Conservation (phyloP, 768 basidiomycete genomes). For the Hydnomerulius pinastri region DNA sequence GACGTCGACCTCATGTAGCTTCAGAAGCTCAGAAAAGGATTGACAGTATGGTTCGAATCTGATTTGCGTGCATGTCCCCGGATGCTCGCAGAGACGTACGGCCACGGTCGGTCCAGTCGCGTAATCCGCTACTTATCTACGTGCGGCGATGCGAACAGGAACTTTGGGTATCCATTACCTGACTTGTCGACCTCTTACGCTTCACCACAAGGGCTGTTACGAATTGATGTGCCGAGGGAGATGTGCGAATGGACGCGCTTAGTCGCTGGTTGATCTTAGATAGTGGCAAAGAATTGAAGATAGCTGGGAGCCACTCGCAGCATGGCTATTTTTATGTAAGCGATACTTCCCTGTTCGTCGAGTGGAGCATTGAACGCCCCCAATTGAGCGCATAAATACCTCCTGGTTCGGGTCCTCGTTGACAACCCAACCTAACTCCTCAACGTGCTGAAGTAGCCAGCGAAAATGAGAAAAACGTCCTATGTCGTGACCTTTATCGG, state of each 20-base stretch:
- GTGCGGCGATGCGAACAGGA: not conserved
- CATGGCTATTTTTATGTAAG: conserved; percentile 4
- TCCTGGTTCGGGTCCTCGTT: not conserved
- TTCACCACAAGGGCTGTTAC: not conserved
- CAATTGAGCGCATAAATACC: not conserved
- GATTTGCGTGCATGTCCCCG: too few relatives aligned
- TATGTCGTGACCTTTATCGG: conserved; percentile 66
- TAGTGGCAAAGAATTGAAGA: too few relatives aligned
- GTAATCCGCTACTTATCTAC: not conserved
- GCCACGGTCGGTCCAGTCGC: too few relatives aligned
- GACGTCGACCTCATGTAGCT: too few relatives aligned
- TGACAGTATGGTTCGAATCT: too few relatives aligned
- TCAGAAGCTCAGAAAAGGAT: too few relatives aligned
- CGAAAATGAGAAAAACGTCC: conserved; percentile 65
- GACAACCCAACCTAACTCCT: not conserved
- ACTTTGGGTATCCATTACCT: not conserved
- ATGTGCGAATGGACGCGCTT: conserved; percentile 26
- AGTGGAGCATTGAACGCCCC: not conserved
- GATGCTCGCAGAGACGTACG: too few relatives aligned
- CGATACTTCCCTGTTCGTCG: not conserved
- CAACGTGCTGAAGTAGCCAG: not conserved
- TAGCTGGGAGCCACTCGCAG: too few relatives aligned
- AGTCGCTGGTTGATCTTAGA: too few relatives aligned
- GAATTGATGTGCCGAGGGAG: conserved; percentile 11
- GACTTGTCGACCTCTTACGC: not conserved